Base-by-base conservation (phyloP, 208 protist species). In the Naegleria fowleri region DNA sequence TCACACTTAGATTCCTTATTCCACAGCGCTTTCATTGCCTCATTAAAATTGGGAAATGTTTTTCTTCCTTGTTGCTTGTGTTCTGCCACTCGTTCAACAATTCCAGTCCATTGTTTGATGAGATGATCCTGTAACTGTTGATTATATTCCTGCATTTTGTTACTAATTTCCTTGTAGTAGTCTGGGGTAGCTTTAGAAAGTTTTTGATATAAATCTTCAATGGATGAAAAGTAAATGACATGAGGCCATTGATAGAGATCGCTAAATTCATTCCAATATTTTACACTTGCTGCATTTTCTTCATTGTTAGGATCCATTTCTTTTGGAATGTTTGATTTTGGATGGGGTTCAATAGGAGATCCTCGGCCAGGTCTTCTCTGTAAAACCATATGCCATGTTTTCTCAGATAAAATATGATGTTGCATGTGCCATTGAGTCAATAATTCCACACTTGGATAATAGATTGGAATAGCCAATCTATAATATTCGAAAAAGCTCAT, bases 401-500 rank as follows among this genome's bases (percentile, higher is more conserved):
- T 40, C 15, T 39, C 90, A 67, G 11, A 90, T 52, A 83, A 86
- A 38, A 67, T 59, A 40, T 33, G 58, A 67, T 59, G 88, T 13
- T 91, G 85, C 67, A 90, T 59, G 33, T 90, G 85, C 92, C 90
- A 93, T 25, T 29, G 11, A 83, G 90, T 86, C 41, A 93, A 88
- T n/a, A 93, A 91, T 41, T 90, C 90, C 58, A 88, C 83, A 36
- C 90, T 92, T 40, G 92, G 92, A 48, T 90, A 41, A 89, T 92
- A 48, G 51, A 93, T 55, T 19, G 92, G 92, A 59, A 93, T 93
- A 43, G 59, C 84, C n/a, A 92, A 85, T 5, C 92, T 79, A 84
- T 93, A 93, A 87, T 93, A 91, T 40, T 93, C 92, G 59, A 93
- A 93, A 59, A 93, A 51, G 36, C 90, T 92, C 90, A 93, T 93